Percentiles rank a stretch among this genome's conserved stretches.
Evolutionary conservation across 495 filamentous ascomycete species (phyloP).

Genomic region (Neurospora sp.): DNA sequence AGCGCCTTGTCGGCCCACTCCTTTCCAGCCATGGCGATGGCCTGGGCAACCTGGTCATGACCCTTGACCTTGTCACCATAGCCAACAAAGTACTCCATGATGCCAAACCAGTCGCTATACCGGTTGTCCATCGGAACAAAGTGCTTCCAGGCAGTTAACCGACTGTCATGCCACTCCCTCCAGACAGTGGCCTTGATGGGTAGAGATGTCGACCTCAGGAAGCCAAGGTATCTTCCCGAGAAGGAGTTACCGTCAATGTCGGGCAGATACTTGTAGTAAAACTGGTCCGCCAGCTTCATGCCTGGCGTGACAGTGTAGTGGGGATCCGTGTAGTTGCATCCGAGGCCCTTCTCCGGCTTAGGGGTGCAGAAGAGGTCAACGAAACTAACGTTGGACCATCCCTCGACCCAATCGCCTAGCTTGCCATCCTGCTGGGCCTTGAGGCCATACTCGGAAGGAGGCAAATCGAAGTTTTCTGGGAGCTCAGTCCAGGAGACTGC

Average conservation of each 20-base stretch:
- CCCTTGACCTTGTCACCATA: constrained; percentile 21
- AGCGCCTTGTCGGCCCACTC: constrained; percentile 62
- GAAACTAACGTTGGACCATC: constrained; percentile 33
- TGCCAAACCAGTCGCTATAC: constrained; percentile 63
- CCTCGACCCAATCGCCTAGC: constrained; percentile 28
- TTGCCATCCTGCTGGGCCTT: constrained; percentile 15
- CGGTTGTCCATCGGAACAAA: constrained; percentile 82
- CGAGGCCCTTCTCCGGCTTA: constrained; percentile 16
- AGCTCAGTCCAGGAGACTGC: constrained; percentile 26
- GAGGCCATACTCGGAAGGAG: constrained; percentile 24
- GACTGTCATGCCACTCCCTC: constrained; percentile 65
- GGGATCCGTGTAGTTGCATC: constrained; percentile 41
- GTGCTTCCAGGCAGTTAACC: constrained; percentile 61
- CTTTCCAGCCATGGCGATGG: constrained; percentile 52
- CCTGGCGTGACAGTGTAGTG: constrained; percentile 30
- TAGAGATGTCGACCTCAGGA: constrained; percentile 52
- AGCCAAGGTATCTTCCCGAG: constrained; percentile 60
- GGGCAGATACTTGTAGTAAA: constrained; percentile 50
- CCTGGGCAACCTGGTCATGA: constrained; percentile 35
- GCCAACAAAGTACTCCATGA: constrained; percentile 74
- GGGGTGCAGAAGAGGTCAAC: constrained; percentile 33
- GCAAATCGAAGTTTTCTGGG: constrained; percentile 28
- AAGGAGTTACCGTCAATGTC: constrained; percentile 70
- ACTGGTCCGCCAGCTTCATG: constrained; percentile 46
- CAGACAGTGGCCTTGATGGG: constrained; percentile 67